Base-by-base conservation (phyloP, 2,329 filamentous ascomycete genomes). In the Penicillium crustosum region DNA sequence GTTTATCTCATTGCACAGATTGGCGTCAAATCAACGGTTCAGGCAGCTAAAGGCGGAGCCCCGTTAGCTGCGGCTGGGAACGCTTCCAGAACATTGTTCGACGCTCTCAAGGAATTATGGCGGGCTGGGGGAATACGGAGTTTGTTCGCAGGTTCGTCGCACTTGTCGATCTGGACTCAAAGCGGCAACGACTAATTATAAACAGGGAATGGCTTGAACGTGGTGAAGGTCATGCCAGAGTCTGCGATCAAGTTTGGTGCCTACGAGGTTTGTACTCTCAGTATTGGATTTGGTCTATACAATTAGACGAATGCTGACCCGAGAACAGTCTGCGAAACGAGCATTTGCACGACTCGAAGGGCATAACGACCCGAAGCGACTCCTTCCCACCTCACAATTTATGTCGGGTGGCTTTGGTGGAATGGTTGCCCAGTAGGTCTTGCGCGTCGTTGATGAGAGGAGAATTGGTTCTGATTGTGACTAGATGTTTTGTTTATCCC, bases 171-270 rank as follows among this genome's bases (percentile, higher is more conserved):
- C 15, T 6, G 8, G 33, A 13, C 15, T 36, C 8, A 2, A 48
- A 25, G 35, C 13, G 36, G 15, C 48, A 61, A 39, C 54, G 55
- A 66, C 61, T 73, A 55, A 72, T 55, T 21, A 10, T 27, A 23
- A 15, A 8, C 66, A 96, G 93, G 94, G 38, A 99, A 99, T 70
- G 94, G 94, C 4, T 81, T 99, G 66, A 99, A 99, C 67, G 92
- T 99, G 3, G 76, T 97, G 70, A 99, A 99, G 76, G 94, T 99
- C 60, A 96, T 97, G 91, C 94, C 94, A 0, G 94, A 99, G 78
- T 97, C 93, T 29, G 93, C 94, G 27, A 96, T 99, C 72, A 96
- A 97, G 76, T 99, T 99, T 73, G 94, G 94, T 59, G 93, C 93
- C 21, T 99, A 97, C 71, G 94, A 99, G 79, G 85, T 84, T 73